Base-by-base conservation (phyloP, 106 monocot genomes). In the Allium sativum region DNA sequence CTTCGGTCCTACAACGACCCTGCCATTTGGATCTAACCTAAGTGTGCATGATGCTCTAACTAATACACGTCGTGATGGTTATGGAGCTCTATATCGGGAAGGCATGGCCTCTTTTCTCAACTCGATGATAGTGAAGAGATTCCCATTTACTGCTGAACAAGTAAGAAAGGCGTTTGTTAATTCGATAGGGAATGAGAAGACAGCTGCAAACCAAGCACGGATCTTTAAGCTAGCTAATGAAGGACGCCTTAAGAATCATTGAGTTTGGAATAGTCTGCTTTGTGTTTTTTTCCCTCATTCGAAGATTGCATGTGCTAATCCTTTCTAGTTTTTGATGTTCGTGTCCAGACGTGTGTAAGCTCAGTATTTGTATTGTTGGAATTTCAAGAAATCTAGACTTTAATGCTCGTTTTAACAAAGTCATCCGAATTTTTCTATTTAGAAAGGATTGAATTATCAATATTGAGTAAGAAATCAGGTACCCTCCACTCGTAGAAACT, bases 181-280 rank as follows among this genome's bases (percentile, higher is more conserved):
- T 18, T 62, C 64, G 1, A 0, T 65, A 18, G 44, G 9, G 12
- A 64, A 63, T 16, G 72, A 72, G 72, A 58, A 72, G 65, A 55
- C 55, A 7, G 72, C 72, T 0, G 72, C 64, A 9, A 15, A 6
- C 9, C 72, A 72, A 40, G 72, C 57, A 20, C 55, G 44, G 15
- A 11, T 72, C 13, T 72, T 72, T 45, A 64, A 72, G 64, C 45
- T 57, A n/a, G 65, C 72, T 12, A 72, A 72, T 13, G 72, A 72
- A 14, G 72, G 64, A 8, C 55, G 42, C 40, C 14, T 72, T n/a
- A 65, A 64, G 72, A 65, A 64, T 63, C 56, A 51, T 40, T 64
- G 52, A 53, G 48, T 51, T 45, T 6, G 9, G 61, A 42, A 61
- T 44, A 3, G 47, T 5, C 0, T 31, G 31, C 31, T 31, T 31